Conservation (phyloP, 2,329 filamentous ascomycete species). For the Calycina herbarum region DNA sequence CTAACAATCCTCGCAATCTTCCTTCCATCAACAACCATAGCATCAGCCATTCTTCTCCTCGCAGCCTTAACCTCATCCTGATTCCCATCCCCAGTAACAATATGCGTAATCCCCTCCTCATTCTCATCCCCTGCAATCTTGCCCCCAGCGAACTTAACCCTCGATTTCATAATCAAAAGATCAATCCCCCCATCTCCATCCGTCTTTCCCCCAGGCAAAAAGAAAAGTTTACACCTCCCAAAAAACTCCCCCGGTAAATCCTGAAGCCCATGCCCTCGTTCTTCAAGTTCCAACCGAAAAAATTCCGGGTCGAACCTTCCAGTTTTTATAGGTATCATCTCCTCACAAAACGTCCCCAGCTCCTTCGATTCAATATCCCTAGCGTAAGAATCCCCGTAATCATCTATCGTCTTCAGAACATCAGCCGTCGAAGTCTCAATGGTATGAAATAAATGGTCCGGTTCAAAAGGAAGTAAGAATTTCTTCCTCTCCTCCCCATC, state of each 20-base stretch:
- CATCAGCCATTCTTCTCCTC: constrained; percentile 46
- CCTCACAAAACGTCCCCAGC: constrained; percentile 51
- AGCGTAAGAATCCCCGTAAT: constrained; percentile 80
- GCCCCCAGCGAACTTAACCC: constrained; percentile 70
- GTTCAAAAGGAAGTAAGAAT: constrained; percentile 63
- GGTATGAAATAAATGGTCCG: constrained; percentile 70
- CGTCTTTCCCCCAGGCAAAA: constrained; percentile 37
- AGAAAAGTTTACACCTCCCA: constrained; percentile 40
- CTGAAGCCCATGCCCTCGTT: constrained; percentile 53
- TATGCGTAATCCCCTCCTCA: constrained; percentile 65
- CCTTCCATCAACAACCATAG: constrained; percentile 24
- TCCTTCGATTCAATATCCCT: constrained; percentile 67
- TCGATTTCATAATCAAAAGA: constrained; percentile 51
- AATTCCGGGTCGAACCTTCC: constrained; percentile 46
- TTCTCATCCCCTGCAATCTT: constrained; percentile 50
- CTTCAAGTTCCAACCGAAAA: constrained; percentile 56
- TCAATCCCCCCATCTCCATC: constrained; percentile 32
- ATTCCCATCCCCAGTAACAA: constrained; percentile 57
- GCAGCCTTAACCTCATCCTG: constrained; percentile 46
- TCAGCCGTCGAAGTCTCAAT: constrained; percentile 54
- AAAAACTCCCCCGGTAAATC: constrained; percentile 55
- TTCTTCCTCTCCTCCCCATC: constrained; percentile 48
- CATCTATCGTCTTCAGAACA: constrained; percentile 66
- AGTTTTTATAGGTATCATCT: constrained; percentile 50
- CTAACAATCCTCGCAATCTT: constrained; percentile 69